Percentiles rank a stretch among this genome's conserved stretches.
Conservation (phyloP, 768 basidiomycete species). For the Pseudohyphozyma bogoriensis region DNA sequence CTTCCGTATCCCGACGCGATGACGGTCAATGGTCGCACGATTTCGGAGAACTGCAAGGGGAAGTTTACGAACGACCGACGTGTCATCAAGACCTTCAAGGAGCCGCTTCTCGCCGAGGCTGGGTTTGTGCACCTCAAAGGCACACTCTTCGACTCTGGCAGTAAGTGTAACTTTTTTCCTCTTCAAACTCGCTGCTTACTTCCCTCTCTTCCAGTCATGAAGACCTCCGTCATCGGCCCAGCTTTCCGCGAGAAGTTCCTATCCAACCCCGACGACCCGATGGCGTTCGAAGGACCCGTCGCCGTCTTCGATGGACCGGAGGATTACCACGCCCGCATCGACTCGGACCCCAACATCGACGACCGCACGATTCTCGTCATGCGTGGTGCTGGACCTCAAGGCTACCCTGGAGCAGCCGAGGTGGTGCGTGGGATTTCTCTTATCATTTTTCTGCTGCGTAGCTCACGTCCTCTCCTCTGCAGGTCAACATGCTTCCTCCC, state of each 20-base stretch:
- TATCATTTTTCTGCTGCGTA: background rate
- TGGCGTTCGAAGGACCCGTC: slow-evolving; percentile 38
- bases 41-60: slow-evolving; percentile 45
- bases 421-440: too few species aligned
- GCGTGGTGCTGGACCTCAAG: slow-evolving; percentile 36
- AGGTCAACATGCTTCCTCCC: slow-evolving; percentile 39
- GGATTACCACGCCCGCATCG: slow-evolving; percentile 36
- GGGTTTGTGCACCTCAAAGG: slow-evolving; percentile 37
- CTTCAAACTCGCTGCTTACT: too few species aligned
- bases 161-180: slow-evolving; percentile 19
- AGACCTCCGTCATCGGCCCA: slow-evolving; percentile 36
- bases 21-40: slow-evolving; percentile 83
- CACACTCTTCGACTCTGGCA: slow-evolving; percentile 36
- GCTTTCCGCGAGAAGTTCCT: slow-evolving; percentile 36
- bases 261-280: slow-evolving; percentile 35
- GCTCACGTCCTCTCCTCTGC: background rate
- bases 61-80: slow-evolving; percentile 34
- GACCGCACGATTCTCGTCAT: slow-evolving; percentile 36
- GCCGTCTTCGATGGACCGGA: slow-evolving; percentile 38
- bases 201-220: slow-evolving; percentile 16
- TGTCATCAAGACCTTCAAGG: slow-evolving; percentile 34
- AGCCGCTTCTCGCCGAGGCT: slow-evolving; percentile 34
- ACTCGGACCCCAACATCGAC: slow-evolving; percentile 26
- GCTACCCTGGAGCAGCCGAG: slow-evolving; percentile 2
- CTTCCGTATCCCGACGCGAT: slow-evolving; percentile 70